Conservation (phyloP, 164 flowering plant genomes). For the Liriodendron chinense region DNA sequence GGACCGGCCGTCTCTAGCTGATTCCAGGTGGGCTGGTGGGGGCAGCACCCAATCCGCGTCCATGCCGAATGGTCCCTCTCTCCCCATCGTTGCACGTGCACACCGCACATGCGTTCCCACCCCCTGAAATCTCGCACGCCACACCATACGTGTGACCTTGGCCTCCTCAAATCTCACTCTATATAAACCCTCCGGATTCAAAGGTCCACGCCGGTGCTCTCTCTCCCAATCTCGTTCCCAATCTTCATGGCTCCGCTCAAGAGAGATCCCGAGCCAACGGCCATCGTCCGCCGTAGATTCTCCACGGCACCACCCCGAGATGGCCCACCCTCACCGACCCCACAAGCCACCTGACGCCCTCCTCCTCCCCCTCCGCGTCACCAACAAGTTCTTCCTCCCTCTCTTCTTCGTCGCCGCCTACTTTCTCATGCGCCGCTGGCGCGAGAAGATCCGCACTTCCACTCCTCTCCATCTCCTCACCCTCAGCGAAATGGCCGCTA, state of each 20-base stretch:
- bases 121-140: not conserved
- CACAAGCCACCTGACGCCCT: conserved; percentile 64
- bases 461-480: conserved; percentile 71
- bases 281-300: not conserved
- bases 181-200: too few species aligned
- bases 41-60: too few species aligned
- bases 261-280: not conserved
- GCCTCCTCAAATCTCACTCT: too few species aligned
- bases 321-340: conserved; percentile 13
- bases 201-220: not conserved
- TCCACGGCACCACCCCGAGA: not conserved
- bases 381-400: conserved; percentile 68
- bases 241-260: not conserved
- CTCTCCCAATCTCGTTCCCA: not conserved
- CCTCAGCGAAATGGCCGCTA: conserved; percentile 56
- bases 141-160: not conserved
- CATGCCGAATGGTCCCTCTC: too few species aligned
- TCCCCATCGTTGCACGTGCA: not conserved
- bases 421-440: conserved; percentile 73
- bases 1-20: too few species aligned
- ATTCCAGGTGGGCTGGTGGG: too few species aligned
- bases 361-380: conserved; percentile 63
- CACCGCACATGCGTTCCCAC: not conserved
- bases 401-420: conserved; percentile 77
- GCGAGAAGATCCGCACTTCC: conserved; percentile 70